Base-by-base conservation (phyloP, 1,284 basidiomycete genomes). In the Papiliotrema fonsecae region DNA sequence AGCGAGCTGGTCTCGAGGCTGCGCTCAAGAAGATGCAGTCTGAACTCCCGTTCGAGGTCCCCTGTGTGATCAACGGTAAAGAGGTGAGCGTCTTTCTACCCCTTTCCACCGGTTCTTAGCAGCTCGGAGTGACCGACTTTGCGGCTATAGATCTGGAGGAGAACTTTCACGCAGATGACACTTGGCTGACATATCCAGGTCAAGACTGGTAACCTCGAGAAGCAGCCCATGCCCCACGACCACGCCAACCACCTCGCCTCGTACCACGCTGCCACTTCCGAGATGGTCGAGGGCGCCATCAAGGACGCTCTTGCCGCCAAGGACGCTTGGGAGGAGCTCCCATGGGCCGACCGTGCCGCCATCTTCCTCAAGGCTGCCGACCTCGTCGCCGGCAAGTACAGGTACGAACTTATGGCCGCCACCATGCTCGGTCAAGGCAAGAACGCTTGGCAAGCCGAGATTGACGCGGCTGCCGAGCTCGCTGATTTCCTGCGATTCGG, bases 391-490 rank as follows among this genome's bases (percentile, higher is more conserved):
- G 86, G 86, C 54, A 97, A 97, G 80, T 97, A 96, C 74, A 81
- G 93, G 64, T 92, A 89, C 78, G 85, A 87, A 76, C 79, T 99
- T 47, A 82, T 97, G 77, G 96, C 96, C 27, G 92, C 94, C 27
- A 97, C 94, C 41, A 97, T 98, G 78, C 80, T 99, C 39, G 94
- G 94, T 13, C 94, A 99, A 77, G 94, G 96, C 46, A 99, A 99
- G 82, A 99, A 97, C 72, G 86, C 82, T 11, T 98, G 94, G 94
- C 94, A 99, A 77, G 96, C 94, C 21, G 94, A 99, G 79, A 98
- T 99, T 57, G 94, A 99, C 74, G 89, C 96, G 45, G 94, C 92
- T 25, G 94, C 96, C 16, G 94, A 97, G 83, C 87, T 89, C 51
- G 74, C 81, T 49, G 94, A 99, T 75, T 99, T 99, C 79, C 83